Evolutionary conservation across 2,329 filamentous ascomycete species (phyloP), one percentile per base, ranked within the genome.

Genomic region (Penicillium sp.): DNA sequence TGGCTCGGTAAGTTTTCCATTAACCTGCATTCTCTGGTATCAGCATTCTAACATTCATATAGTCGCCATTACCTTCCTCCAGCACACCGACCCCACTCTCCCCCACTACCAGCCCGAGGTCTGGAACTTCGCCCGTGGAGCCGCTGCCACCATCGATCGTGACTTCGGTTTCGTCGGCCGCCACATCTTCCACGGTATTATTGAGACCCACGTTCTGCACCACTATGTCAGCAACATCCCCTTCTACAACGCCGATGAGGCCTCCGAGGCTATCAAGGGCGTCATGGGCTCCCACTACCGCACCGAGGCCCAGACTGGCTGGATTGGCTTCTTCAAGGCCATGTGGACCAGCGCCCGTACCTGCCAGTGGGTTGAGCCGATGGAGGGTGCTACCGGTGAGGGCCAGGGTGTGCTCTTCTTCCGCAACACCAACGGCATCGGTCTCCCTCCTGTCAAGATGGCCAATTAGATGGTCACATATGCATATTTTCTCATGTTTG

Each of bases 291-390:
- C 84, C 71, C 95, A 99, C 84, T 99, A 99, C 82, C 91, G 93
- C 64, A 81, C 90, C 52, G 89, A 99, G 68, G 87, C 86, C 59
- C 76, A 86, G 75, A 92, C 83, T 55, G 95, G 95, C 47, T 79
- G 89, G 37, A 64, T 88, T 44, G 95, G 95, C 48, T 99, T 99
- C 84, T 74, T 99, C 71, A 84, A 84, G 75, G 87, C 90, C 67
- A 79, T 99, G 74, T 99, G 87, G 85, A 89, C 79, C 65, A 90
- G 85, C 68, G 87, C 90, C 44, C 87, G 95, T 60, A 87, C 84
- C 86, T 99, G 95, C 85, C 92, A 98, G 77, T 99, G 92, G 91
- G 93, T 99, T 62, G 95, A 99, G 87, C 91, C 93, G 55, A 92
- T 87, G 71, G 89, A 87, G 68, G 91, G 86, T 53, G 90, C 92